Percentiles rank a stretch among this genome's conserved stretches.
Evolutionary conservation across 805 yeast genomes (phyloP).

Genomic region (Wilhelminamyces savonicus): DNA sequence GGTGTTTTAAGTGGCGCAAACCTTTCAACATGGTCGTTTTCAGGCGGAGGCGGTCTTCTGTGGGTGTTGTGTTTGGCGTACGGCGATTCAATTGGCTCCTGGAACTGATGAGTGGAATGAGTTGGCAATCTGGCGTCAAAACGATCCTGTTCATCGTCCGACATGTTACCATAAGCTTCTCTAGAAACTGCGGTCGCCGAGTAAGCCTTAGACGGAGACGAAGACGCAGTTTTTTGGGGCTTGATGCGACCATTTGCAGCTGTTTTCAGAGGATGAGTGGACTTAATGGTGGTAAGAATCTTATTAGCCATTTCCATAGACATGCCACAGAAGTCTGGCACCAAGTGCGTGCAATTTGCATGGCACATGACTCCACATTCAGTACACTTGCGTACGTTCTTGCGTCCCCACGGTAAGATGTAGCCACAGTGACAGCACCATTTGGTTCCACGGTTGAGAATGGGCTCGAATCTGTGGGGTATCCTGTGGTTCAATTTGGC

Average conservation of each 20-base stretch:
- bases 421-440: conserved; percentile 99
- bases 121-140: conserved; percentile 23
- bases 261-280: conserved; percentile 35
- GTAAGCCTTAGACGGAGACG: too few species aligned
- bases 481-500: conserved; percentile 88
- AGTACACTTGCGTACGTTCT: conserved; percentile 85
- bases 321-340: conserved; percentile 99
- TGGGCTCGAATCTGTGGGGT: conserved; percentile 94
- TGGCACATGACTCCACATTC: conserved; percentile 96
- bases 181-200: too few species aligned
- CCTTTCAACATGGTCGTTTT: too few species aligned
- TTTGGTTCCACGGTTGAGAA: conserved; percentile 88
- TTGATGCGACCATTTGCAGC: too few species aligned
- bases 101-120: conserved; percentile 17
- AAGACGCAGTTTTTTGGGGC: too few species aligned
- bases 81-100: conserved; percentile 22
- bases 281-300: conserved; percentile 75
- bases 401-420: conserved; percentile 89
- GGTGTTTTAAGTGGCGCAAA: too few species aligned
- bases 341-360: conserved; percentile 84
- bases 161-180: too few species aligned
- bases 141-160: conserved; percentile 17
- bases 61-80: conserved; percentile 8
- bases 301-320: conserved; percentile 94
- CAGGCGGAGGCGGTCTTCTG: conserved; percentile 14